phyloP scores from a whole-genome alignment of 805 yeast species.

The Saturnispora silvae region DNA sequence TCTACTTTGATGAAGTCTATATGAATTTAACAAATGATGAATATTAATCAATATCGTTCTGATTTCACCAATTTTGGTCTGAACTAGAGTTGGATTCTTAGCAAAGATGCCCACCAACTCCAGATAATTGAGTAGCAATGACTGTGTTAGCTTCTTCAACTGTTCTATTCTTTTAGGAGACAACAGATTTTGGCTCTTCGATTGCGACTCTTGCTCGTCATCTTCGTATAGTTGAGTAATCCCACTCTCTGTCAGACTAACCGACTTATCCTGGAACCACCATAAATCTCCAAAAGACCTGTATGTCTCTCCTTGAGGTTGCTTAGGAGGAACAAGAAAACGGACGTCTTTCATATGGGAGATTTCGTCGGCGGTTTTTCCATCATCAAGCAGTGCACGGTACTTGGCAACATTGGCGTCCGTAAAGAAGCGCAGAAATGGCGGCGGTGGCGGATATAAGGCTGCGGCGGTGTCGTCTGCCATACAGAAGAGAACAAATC shows the following conservation, averaged over 20 bases:
- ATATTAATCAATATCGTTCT: slow-evolving; percentile 75
- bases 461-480: slow-evolving; percentile 38
- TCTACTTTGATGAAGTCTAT: slow-evolving; percentile 90
- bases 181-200: slow-evolving; percentile 22
- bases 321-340: slow-evolving; percentile 53
- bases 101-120: slow-evolving; percentile 74
- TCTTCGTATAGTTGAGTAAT: slow-evolving; percentile 57
- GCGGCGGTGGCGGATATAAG: slow-evolving; percentile 92
- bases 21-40: slow-evolving; percentile 84
- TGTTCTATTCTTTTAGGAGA: slow-evolving; percentile 54
- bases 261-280: slow-evolving; percentile 71
- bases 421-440: slow-evolving; percentile 65
- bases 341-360: slow-evolving; percentile 31
- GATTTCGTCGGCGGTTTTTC: slow-evolving; percentile 17
- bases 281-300: slow-evolving; percentile 86
- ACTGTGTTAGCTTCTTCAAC: slow-evolving; percentile 68
- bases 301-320: slow-evolving; percentile 56
- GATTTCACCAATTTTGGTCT: slow-evolving; percentile 62
- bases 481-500: slow-evolving; percentile 1
- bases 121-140: slow-evolving; percentile 67
- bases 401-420: slow-evolving; percentile 46
- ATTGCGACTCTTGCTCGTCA: slow-evolving; percentile 5
- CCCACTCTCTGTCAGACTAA: slow-evolving; percentile 67
- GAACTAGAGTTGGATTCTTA: slow-evolving; percentile 54
- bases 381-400: slow-evolving; percentile 19